Conservation (phyloP, 805 yeast species). For the Metschnikowia lochheadii region DNA sequence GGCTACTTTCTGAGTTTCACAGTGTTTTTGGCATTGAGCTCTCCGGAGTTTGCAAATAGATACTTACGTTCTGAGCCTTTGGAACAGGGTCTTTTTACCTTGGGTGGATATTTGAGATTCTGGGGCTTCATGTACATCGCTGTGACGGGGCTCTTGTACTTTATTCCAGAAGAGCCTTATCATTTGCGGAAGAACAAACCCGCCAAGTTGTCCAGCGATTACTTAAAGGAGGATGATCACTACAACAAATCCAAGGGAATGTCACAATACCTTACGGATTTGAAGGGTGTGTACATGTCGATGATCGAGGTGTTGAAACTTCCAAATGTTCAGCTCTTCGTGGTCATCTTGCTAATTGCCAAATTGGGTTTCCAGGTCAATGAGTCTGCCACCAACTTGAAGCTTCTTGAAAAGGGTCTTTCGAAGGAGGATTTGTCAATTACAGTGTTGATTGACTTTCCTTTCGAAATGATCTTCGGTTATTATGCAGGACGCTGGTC, state of each 20-base stretch:
- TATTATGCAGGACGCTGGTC: slow-evolving; percentile 96
- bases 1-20: slow-evolving; percentile 93
- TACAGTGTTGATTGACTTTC: slow-evolving; percentile 90
- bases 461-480: slow-evolving; percentile 92
- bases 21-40: slow-evolving; percentile 82
- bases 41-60: slow-evolving; percentile 88
- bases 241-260: slow-evolving; percentile 15
- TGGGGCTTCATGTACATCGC: slow-evolving; percentile 72
- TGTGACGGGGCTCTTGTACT: slow-evolving; percentile 59
- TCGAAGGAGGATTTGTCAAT: slow-evolving; percentile 91
- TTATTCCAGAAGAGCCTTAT: slow-evolving; percentile 70
- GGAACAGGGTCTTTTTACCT: slow-evolving; percentile 61
- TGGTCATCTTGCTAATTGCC: slow-evolving; percentile 69
- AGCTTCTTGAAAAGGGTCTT: slow-evolving; percentile 84
- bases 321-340: slow-evolving; percentile 68
- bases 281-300: slow-evolving; percentile 54
- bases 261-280: slow-evolving; percentile 16
- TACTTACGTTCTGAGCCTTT: slow-evolving; percentile 63
- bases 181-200: slow-evolving; percentile 36
- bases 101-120: slow-evolving; percentile 70
- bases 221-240: slow-evolving; percentile 26
- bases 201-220: slow-evolving; percentile 26
- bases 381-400: slow-evolving; percentile 92
- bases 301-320: slow-evolving; percentile 69
- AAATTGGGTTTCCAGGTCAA: slow-evolving; percentile 94